Base-by-base conservation (phyloP, 1,284 basidiomycete species). In the Boletellus deceptivus region DNA sequence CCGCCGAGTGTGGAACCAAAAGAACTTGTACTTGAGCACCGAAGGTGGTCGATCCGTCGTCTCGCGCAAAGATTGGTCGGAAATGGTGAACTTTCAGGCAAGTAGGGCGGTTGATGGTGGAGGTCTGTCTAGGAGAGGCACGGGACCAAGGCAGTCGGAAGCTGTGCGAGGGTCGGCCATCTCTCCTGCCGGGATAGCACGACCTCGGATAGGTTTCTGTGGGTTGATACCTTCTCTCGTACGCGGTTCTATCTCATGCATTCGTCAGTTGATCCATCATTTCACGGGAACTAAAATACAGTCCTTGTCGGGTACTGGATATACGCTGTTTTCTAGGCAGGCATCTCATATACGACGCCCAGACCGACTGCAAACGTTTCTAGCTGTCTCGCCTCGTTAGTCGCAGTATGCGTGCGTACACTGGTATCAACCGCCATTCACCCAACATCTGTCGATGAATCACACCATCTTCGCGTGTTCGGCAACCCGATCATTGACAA, bases 1-100 rank as follows among this genome's bases (percentile, higher is more conserved):
- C 4, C 78, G 88, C 14, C 79, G 88, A 17, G 79, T 90, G 3
- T 89, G 85, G 86, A 62, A 54, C 8, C 72, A 65, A 27, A 80
- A 79, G 63, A 70, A 80, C 50, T 57, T 89, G 3, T 90, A 76
- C 57, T 45, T 89, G 42, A 64, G 61, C 20, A 60, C 64, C 17
- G 55, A 58, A n/a, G 49, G 46, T 4, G 10, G 45, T 16, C 74
- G 77, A 24, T 52, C 62, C 10, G 33, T 52, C 10, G 52, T 78
- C 20, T 55, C 63, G 18, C 68, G 68, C 38, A 59, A 64, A 46
- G 53, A 55, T 13, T 79, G 78, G 78, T 57, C 55, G 46, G 41
- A 60, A 27, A 65, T 62, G 22, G 78, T 75, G 14, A 70, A 71
- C 27, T 74, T 68, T 49, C 61, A 52, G 17, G 38, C 18, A 24